Evolutionary conservation across 495 filamentous ascomycete species (phyloP), one percentile per base, ranked within the genome.

Genomic region (Barbatosphaeria neglecta): DNA sequence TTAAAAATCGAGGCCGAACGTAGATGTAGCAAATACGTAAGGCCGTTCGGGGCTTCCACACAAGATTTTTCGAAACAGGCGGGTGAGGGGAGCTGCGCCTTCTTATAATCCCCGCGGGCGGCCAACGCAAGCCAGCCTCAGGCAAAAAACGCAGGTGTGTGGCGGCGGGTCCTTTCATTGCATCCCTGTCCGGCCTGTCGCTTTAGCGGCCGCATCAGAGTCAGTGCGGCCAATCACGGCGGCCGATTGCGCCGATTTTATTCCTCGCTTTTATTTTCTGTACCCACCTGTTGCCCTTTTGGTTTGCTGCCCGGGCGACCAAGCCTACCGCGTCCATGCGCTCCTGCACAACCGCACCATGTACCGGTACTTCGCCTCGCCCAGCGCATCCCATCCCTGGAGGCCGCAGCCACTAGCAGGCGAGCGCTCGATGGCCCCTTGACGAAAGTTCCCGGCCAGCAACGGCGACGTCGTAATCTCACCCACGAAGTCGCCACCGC

Each of bases 41-140:
- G 61, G 63, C 64, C 68, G 67, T 67, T 70, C 67, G 64, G 66
- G 61, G 61, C 62, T 66, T 72, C 67, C 68, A 58, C 63, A 61
- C 63, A 58, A 61, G 60, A 63, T 50, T 56, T 41, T 61, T 61
- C 58, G 57, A 63, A 70, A 65, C 59, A 59, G 49, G 58, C 40
- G 55, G 56, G 54, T 60, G 66, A 67, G 61, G 70, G 70, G 66
- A 62, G 62, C 60, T 56, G 49, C 48, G 37, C 42, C 59, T 66
- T 60, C 60, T 73, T 73, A 73, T 73, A 73, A 63, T 70, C 68
- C 66, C 69, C 54, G 27, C 35, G 22, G 20, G 31, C 13, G 40
- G 42, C 38, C 39, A 35, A 45, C 45, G n/a, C 41, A 38, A 44
- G 33, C 41, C 35, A 13, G 23, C 61, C 62, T 62, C 41, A 66